These are phyloP conservation scores for Murraya koenigii DNA, from an alignment of 345 rosid species.

Conservation along the genomic window DNA sequence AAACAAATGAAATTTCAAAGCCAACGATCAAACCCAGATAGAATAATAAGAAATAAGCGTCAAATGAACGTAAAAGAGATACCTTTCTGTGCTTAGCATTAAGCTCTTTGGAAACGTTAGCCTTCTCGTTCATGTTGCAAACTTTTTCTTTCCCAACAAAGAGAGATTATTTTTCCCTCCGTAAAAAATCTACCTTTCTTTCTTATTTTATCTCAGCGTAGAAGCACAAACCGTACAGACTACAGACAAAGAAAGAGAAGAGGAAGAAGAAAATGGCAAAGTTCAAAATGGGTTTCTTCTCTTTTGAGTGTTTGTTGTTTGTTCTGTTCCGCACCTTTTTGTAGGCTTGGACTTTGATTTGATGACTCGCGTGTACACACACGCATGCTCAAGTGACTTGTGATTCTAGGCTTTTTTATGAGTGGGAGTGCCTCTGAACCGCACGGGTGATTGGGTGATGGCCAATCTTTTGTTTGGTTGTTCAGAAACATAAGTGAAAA, in stretches of 20 bases:
- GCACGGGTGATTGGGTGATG: neutral
- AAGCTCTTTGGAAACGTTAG: constrained; percentile 58
- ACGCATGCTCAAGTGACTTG: constrained; percentile 18
- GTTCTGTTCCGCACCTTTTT: neutral
- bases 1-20: constrained; percentile 3
- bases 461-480: constrained; percentile 2
- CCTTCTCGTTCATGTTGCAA: constrained; percentile 58
- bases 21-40: neutral
- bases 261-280: constrained; percentile 11
- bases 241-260: constrained; percentile 5
- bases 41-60: constrained; percentile 1
- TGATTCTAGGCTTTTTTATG: neutral
- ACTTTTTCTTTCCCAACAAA: neutral
- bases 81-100: constrained; percentile 64
- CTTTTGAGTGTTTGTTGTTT: neutral
- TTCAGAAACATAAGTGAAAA: constrained; percentile 4
- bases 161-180: neutral
- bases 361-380: constrained; percentile 24
- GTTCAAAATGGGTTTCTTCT: constrained; percentile 22
- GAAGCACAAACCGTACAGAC: neutral
- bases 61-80: constrained; percentile 1
- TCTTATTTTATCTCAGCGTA: neutral
- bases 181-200: neutral
- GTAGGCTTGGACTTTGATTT: constrained; percentile 9
- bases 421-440: neutral